phyloP scores from a whole-genome alignment of 2,329 filamentous ascomycete species.

The Colletotrichum liriopes region DNA sequence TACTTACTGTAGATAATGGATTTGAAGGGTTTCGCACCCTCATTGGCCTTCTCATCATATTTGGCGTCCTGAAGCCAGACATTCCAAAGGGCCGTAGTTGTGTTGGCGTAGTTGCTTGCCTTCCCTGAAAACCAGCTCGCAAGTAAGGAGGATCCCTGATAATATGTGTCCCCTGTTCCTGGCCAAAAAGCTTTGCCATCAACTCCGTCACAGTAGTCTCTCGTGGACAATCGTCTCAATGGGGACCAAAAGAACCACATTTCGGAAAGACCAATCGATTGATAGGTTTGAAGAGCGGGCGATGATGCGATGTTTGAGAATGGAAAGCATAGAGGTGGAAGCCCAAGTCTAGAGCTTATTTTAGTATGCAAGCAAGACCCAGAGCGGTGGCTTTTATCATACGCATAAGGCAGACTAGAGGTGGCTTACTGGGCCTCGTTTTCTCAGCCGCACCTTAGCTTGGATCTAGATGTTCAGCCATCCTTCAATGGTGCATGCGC shows the following conservation, averaged over 20 bases:
- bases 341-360: no score
- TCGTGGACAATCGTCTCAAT: neutral
- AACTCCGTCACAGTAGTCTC: neutral
- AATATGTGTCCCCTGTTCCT: neutral
- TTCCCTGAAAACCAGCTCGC: neutral
- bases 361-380: neutral
- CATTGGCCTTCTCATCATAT: neutral
- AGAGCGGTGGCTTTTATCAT: neutral
- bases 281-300: neutral
- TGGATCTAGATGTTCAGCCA: neutral
- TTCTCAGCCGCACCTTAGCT: neutral
- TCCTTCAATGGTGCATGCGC: neutral
- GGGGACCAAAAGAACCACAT: neutral
- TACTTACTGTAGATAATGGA: neutral
- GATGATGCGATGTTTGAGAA: neutral
- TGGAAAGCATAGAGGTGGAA: no score
- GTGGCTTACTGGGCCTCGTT: neutral
- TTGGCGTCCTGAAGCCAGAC: neutral
- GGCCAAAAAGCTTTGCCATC: slow-evolving; percentile 9
- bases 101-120: neutral
- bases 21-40: neutral
- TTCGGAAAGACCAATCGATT: neutral
- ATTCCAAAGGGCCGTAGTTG: neutral
- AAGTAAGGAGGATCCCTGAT: neutral
- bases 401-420: neutral